Evolutionary conservation across 805 yeast species (phyloP), one percentile per base, ranked within the genome.

Genomic region (Yarrowia phangngaensis): DNA sequence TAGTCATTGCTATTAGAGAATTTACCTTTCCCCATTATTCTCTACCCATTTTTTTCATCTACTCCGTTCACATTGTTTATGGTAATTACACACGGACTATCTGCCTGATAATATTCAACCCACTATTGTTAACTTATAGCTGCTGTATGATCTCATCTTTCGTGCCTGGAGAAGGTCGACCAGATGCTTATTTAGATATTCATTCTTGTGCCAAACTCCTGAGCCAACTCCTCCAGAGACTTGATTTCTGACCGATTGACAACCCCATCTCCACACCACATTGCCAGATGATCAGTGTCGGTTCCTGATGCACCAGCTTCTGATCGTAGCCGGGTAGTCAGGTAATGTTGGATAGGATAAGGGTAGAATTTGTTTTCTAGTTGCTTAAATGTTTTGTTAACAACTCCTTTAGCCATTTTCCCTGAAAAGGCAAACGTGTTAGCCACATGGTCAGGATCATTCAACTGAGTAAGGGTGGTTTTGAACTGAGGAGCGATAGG

Each of bases 261-360:
- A 8, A 29, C 48, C 15, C 48, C 48, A 22, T 41, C 48, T 20
- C 48, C 48, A 15, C 35, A 29, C 48, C 48, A 41, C 35, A 41
- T 20, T 4, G 48, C 26, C 8, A 41, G n/a, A 17, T 20, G 17
- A n/a, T 41, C 35, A 0, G 6, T 16, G n/a, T 28, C 31, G 2
- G 28, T 15, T 6, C 20, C 22, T 13, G 15, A 14, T 3, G 32
- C 30, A 3, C 34, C 48, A 8, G 48, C 35, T 16, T 41, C 35
- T 4, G 27, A 23, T 22, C 48, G 19, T 3, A 41, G n/a, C 13
- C 17, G 6, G 6, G 13, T 16, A 12, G 48, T 41, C n/a, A 29
- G 13, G 9, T 29, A 41, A 8, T 41, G 48, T 16, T 41, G 48
- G 8, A 41, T 22, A 16, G 48, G 48, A 5, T 41, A 41, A 8